A percentile compares a stretch with the other conserved stretches of the same genome.
These are phyloP conservation scores for Penicillium diatomitis DNA, from an alignment of 495 filamentous ascomycete species.

Conservation along the genomic window DNA sequence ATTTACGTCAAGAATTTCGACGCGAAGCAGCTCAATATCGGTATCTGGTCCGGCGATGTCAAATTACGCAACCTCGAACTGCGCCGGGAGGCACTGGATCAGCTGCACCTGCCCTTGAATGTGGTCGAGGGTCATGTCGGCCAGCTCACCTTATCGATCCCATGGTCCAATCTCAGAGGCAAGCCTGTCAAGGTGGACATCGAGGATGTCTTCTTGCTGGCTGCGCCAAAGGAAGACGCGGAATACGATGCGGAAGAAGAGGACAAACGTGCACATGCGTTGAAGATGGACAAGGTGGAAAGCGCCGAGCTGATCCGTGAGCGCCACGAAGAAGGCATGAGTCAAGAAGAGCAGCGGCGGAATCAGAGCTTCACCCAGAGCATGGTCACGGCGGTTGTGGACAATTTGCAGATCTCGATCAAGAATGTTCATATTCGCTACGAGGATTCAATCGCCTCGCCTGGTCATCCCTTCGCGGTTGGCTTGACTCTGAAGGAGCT, in stretches of 20 bases:
- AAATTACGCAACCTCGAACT: conserved; percentile 86
- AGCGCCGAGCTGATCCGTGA: conserved; percentile 92
- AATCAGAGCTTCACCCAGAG: conserved; percentile 95
- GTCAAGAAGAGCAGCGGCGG: conserved; percentile 85
- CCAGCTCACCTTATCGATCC: conserved; percentile 79
- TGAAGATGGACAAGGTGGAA: conserved; percentile 97
- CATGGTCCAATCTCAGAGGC: conserved; percentile 91
- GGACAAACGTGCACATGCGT: conserved; percentile 62
- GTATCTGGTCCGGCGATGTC: conserved; percentile 97
- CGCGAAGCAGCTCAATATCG: conserved; percentile 89
- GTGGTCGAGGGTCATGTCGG: conserved; percentile 93
- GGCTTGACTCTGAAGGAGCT: conserved; percentile 90
- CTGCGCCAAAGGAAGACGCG: conserved; percentile 86
- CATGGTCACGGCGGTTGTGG: conserved; percentile 87
- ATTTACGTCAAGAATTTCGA: conserved; percentile 99
- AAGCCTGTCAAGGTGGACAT: conserved; percentile 91
- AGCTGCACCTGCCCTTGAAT: conserved; percentile 90
- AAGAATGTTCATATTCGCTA: conserved; percentile 98
- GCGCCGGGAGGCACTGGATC: conserved; percentile 87
- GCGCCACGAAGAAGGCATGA: conserved; percentile 84
- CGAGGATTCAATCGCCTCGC: conserved; percentile 92
- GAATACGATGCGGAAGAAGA: conserved; percentile 93
- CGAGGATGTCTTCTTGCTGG: conserved; percentile 91
- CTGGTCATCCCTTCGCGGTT: conserved; percentile 87
- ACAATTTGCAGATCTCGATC: conserved; percentile 93